These are phyloP conservation scores for Vachellia collinsii DNA, from an alignment of 306 rosid genomes.

Conservation along the genomic window DNA sequence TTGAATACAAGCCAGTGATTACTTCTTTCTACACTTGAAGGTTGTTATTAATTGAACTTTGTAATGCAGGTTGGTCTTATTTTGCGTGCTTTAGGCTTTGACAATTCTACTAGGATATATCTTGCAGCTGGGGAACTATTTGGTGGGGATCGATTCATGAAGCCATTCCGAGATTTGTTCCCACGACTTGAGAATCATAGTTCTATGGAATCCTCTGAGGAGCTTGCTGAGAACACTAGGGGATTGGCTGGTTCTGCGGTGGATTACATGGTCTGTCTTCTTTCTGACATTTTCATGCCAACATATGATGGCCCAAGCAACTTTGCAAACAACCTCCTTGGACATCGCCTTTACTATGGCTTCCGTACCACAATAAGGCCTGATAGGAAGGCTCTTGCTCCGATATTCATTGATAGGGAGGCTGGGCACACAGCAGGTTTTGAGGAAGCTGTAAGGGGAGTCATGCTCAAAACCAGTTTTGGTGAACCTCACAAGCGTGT, in stretches of 20 bases:
- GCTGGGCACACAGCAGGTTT: constrained; percentile 63
- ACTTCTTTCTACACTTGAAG: constrained; percentile 15
- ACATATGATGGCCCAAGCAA: constrained; percentile 99
- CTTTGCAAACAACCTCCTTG: constrained; percentile 98
- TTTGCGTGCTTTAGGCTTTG: constrained; percentile 42
- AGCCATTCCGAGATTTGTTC: constrained; percentile 78
- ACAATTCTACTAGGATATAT: constrained; percentile 25
- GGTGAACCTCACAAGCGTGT: constrained; percentile 91
- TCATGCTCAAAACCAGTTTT: constrained; percentile 80
- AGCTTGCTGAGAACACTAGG: constrained; percentile 73
- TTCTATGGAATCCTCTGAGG: constrained; percentile 78
- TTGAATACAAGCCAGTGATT: constrained; percentile 22
- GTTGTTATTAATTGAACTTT: constrained; percentile 23
- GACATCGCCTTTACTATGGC: constrained; percentile 96
- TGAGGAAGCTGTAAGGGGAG: constrained; percentile 78
- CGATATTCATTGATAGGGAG: constrained; percentile 80
- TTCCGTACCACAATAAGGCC: constrained; percentile 91
- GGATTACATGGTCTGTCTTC: constrained; percentile 99
- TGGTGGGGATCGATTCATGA: constrained; percentile 92
- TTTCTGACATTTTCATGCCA: constrained; percentile 98
- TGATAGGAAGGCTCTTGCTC: constrained; percentile 94
- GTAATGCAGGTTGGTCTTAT: constrained; percentile 84
- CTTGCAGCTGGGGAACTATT: constrained; percentile 76
- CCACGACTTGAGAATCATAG: constrained; percentile 83
- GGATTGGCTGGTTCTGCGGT: constrained; percentile 97